Base-by-base conservation (phyloP, 768 basidiomycete genomes). In the Daedaleopsis nitida region DNA sequence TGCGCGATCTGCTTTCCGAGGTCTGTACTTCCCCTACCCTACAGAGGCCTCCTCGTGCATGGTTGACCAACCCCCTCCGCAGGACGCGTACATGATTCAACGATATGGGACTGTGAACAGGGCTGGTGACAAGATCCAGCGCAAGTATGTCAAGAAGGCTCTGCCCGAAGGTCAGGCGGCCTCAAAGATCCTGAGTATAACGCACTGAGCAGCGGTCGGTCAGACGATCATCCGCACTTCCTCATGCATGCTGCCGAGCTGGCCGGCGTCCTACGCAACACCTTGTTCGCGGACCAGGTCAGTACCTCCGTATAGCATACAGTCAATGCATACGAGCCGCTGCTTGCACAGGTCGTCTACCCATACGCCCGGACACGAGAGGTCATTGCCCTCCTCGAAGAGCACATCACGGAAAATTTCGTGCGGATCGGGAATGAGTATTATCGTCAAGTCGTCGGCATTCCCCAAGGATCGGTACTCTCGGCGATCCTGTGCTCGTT, bases 381-480 rank as follows among this genome's bases (percentile, higher is more conserved):
- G 1, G 84, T 93, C 51, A 76, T 96, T 39, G 77, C 83, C 24
- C 80, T 98, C 14, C 82, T 98, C 0, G 84, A 89, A 65, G 91
- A 95, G 66, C 96, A 99, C 71, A 92, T 99, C 64, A 89, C 83
- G 8, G 88, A 92, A 63, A 98, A 98, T 64, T 86, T 98, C 10
- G 94, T 98, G 66, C 96, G 94, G 94, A 94, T 97, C 55, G 92
- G 91, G 1, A 67, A 76, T n/a, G 74, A 83, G 44, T 93, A 89
- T 69, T 96, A 89, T 70, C 86, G 89, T 13, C 97, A 99, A 73
- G 84, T 82, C n/a, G 84, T 92, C 32, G 97, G 97, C 2, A 99
- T 99, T 23, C 96, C 97, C 1, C 97, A 99, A 73, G 97, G 97
- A 21, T 98, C 96, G 2, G 86, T 95, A n/a, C 76, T 98, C n/a